Evolutionary conservation across 1,284 basidiomycete genomes (phyloP), one percentile per base, ranked within the genome.

Genomic region (Ustilago trichophora): DNA sequence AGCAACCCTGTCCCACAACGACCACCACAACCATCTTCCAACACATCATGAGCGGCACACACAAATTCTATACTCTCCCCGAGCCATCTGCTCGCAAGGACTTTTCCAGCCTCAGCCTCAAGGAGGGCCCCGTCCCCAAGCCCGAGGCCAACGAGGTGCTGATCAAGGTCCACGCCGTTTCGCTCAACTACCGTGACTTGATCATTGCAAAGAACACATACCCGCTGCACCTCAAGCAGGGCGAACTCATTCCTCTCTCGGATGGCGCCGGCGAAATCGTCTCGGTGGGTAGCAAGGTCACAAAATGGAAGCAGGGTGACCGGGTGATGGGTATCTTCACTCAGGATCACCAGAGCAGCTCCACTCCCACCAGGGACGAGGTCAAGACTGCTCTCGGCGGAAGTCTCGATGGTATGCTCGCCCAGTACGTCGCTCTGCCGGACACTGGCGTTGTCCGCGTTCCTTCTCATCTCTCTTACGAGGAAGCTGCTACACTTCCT

Each of bases 241-340:
- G 26, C n/a, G 51, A 57, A 40, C 66, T 85, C 3, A 83, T 88
- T 15, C 87, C 87, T 1, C 83, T 84, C 73, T 88, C 87, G 6
- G 88, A 89, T 68, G 84, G 85, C 62, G 87, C 88, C 13, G 88
- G 88, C 9, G 86, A 88, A 70, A 82, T 89, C 41, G 79, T 87
- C 32, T 83, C 84, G 4, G 75, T 88, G 16, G 88, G 88, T 4
- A 78, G 82, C 31, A 84, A 84, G 12, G 87, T 87, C n/a, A 84
- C 76, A 29, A 76, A 78, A 12, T 88, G 84, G 84, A 84, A 84
- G 55, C 58, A 78, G 3, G 87, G 88, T 11, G 87, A 89, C 72
- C 85, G 86, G n/a, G 87, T 88, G 50, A 85, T 83, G 44, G 53
- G 64, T 40, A 74, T 72, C 50, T 77, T 77, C 49, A 69, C 49